A percentile compares a stretch with the other conserved stretches of the same genome.
Evolutionary conservation across 2,329 filamentous ascomycete genomes (phyloP).

Genomic region (Penicillium sp.): DNA sequence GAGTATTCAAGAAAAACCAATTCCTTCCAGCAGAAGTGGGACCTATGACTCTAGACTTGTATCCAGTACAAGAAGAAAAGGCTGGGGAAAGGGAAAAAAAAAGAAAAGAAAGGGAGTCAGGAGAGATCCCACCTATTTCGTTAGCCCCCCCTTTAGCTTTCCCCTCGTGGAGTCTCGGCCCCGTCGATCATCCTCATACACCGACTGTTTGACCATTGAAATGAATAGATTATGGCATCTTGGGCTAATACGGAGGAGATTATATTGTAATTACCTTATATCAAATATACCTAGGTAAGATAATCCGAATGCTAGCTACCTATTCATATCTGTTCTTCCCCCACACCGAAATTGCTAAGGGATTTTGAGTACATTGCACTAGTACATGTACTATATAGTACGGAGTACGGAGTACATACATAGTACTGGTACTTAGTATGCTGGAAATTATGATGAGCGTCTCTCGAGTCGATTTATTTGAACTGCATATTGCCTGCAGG

Average conservation of each 20-base stretch:
- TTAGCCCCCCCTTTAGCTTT: conserved; percentile 17
- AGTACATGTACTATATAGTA: background rate
- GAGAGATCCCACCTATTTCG: conserved; percentile 15
- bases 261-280: background rate
- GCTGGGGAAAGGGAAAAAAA: conserved; percentile 10
- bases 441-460: background rate
- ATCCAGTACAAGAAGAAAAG: conserved; percentile 3
- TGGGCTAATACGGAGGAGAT: background rate
- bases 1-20: background rate
- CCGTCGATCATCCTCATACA: conserved; percentile 24
- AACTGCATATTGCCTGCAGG: background rate
- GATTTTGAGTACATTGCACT: background rate
- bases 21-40: background rate
- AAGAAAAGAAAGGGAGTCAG: conserved; percentile 16
- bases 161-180: conserved; percentile 21
- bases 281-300: background rate
- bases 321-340: background rate
- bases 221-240: conserved; percentile 4
- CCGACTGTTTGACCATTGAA: conserved; percentile 17
- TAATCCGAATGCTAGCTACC: background rate
- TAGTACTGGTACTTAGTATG: background rate
- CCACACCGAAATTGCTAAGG: background rate
- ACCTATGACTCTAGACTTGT: conserved; percentile 6
- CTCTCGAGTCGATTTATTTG: background rate
- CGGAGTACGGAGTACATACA: too few relatives aligned